A percentile compares a stretch with the other conserved stretches of the same genome.
phyloP scores from a whole-genome alignment of 139 green algal genomes.

The Tetraselmis chui region DNA sequence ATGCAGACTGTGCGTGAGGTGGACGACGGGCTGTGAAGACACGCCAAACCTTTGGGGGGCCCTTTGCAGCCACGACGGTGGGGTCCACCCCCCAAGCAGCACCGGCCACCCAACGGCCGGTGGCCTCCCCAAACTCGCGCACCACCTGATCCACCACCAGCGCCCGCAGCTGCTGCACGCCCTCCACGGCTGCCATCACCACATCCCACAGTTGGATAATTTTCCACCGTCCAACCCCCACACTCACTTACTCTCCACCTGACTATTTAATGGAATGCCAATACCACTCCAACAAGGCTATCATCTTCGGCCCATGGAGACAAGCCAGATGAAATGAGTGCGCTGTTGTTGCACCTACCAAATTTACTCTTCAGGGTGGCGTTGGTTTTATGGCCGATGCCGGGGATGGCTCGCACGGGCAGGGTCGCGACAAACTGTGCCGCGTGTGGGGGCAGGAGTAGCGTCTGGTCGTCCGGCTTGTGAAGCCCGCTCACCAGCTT shows the following conservation, averaged over 20 bases:
- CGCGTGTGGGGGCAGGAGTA: slow-evolving; percentile 42
- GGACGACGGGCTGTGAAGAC: too few relatives aligned
- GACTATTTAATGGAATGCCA: too few relatives aligned
- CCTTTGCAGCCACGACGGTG: slow-evolving; percentile 36
- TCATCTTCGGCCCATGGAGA: too few relatives aligned
- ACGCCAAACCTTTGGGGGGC: slow-evolving; percentile 36
- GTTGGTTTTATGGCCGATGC: slow-evolving; percentile 49
- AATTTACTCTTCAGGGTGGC: slow-evolving; percentile 22
- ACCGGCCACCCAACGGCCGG: slow-evolving; percentile 8
- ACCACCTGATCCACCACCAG: slow-evolving; percentile 23
- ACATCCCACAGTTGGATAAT: too few relatives aligned
- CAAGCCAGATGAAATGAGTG: too few relatives aligned
- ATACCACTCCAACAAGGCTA: too few relatives aligned
- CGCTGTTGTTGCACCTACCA: too few relatives aligned
- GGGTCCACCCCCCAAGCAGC: slow-evolving; percentile 40
- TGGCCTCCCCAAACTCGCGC: slow-evolving; percentile 34
- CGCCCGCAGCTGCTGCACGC: slow-evolving; percentile 33
- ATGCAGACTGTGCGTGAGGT: too few relatives aligned
- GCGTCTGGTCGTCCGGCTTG: slow-evolving; percentile 80
- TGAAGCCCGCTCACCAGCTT: slow-evolving; percentile 74
- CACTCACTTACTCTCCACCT: too few relatives aligned
- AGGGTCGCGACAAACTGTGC: slow-evolving; percentile 51
- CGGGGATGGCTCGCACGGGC: slow-evolving; percentile 38
- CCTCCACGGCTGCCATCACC: slow-evolving; percentile 32
- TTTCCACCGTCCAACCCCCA: too few relatives aligned